Evolutionary conservation across 345 rosid species (phyloP).

Genomic region (Gossypium turneri): DNA sequence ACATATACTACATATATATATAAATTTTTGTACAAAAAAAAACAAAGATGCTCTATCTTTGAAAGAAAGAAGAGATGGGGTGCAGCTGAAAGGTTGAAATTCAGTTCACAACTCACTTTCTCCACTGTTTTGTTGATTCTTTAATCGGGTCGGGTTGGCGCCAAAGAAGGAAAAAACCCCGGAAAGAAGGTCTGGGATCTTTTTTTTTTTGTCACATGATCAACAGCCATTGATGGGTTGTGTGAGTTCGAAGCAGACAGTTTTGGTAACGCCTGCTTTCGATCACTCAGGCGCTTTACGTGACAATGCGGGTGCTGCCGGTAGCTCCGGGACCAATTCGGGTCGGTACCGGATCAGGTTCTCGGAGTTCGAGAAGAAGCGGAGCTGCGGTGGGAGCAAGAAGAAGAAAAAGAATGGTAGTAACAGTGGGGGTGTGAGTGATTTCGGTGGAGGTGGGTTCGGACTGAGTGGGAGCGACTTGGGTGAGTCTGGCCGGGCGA

Average conservation of each 20-base stretch:
- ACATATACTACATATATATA: background rate
- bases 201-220: background rate
- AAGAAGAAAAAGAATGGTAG: conserved; percentile 21
- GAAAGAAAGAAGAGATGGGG: background rate
- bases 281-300: conserved; percentile 38
- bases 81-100: background rate
- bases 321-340: conserved; percentile 17
- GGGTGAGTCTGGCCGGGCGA: conserved; percentile 70
- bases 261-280: conserved; percentile 77
- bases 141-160: background rate
- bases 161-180: background rate
- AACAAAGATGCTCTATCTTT: background rate
- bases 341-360: conserved; percentile 31
- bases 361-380: conserved; percentile 25
- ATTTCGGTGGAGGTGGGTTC: conserved; percentile 10
- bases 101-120: background rate
- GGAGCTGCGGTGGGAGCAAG: conserved; percentile 23
- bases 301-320: conserved; percentile 25
- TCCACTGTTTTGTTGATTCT: background rate
- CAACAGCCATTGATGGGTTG: conserved; percentile 65
- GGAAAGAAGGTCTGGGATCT: conserved; percentile 4
- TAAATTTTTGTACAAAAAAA: background rate
- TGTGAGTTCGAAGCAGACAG: conserved; percentile 94
- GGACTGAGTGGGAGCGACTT: conserved; percentile 54
- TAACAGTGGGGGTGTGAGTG: conserved; percentile 32